Evolutionary conservation across 805 yeast species (phyloP).

Genomic region (Starmera quercuum): DNA sequence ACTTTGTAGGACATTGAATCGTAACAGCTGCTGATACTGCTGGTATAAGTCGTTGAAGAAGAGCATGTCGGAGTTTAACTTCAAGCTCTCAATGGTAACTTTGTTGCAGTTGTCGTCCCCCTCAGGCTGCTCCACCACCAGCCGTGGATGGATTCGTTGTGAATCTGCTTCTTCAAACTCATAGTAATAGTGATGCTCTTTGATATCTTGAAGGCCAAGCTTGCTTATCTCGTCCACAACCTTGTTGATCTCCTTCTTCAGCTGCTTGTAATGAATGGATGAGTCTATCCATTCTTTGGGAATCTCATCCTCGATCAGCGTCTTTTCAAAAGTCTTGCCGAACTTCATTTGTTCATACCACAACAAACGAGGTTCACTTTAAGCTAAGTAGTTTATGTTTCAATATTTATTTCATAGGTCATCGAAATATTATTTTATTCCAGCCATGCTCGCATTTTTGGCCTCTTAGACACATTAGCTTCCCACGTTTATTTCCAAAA

Average conservation of each 20-base stretch:
- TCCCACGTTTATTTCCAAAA: too few species aligned
- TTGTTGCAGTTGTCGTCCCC: constrained; percentile 10
- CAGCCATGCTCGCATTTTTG: too few species aligned
- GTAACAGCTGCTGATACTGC: constrained; percentile 17
- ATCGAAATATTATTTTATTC: too few species aligned
- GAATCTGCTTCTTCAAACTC: neutral
- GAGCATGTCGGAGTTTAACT: constrained; percentile 5
- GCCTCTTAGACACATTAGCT: too few species aligned
- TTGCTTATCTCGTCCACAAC: constrained; percentile 56
- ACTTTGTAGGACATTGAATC: constrained; percentile 45
- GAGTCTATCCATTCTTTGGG: constrained; percentile 63
- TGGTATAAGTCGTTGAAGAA: constrained; percentile 13
- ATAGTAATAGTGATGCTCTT: neutral
- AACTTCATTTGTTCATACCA: constrained; percentile 80
- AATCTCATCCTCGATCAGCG: constrained; percentile 48
- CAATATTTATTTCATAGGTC: too few species aligned
- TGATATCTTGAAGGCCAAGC: constrained; percentile 46
- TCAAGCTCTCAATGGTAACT: constrained; percentile 6
- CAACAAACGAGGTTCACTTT: too few species aligned
- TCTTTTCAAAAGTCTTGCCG: constrained; percentile 62
- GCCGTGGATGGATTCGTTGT: neutral
- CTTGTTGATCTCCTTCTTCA: constrained; percentile 58
- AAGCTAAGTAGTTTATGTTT: too few species aligned
- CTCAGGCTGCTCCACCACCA: too few species aligned
- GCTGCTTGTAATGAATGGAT: constrained; percentile 64